These are phyloP conservation scores for Barnettozyma siamensis DNA, from an alignment of 805 yeast genomes.

Conservation along the genomic window DNA sequence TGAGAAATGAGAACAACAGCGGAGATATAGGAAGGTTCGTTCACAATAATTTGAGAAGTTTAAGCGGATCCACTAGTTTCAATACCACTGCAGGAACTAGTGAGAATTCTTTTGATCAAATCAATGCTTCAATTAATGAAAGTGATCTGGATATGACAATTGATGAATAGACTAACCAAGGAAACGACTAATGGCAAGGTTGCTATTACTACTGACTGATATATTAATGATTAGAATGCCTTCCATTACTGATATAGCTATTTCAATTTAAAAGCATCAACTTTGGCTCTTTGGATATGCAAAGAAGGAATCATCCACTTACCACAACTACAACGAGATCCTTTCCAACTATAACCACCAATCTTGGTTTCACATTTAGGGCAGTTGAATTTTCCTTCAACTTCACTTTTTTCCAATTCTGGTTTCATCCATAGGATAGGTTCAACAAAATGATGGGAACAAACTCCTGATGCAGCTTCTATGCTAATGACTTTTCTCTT, in stretches of 20 bases:
- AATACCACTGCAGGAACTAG: conserved; percentile 2
- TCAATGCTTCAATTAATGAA: conserved; percentile 27
- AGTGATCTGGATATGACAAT: conserved; percentile 40
- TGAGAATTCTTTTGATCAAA: conserved; percentile 15
- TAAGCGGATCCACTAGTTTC: conserved; percentile 6
- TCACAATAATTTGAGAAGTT: conserved; percentile 4
- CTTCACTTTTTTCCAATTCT: conserved; percentile 61
- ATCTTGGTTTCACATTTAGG: conserved; percentile 81
- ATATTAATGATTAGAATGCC: too few species aligned
- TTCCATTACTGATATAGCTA: too few species aligned
- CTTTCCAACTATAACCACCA: conserved; percentile 94
- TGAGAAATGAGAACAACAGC: conserved; percentile 4
- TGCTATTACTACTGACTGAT: too few species aligned
- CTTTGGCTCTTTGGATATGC: conserved; percentile 73
- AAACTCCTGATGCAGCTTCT: conserved; percentile 49
- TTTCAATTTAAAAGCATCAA: conserved; percentile 45
- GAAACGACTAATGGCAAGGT: too few species aligned
- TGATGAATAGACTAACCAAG: conserved; percentile 25
- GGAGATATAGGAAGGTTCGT: conserved; percentile 3
- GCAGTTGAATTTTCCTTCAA: conserved; percentile 85
- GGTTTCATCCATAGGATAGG: conserved; percentile 90
- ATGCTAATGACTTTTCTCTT: conserved; percentile 55
- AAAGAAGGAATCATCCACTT: conserved; percentile 93
- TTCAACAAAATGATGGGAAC: conserved; percentile 85
- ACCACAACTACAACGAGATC: conserved; percentile 91